Evolutionary conservation across 1,284 basidiomycete species (phyloP).

Genomic region (Ustilago sp.): DNA sequence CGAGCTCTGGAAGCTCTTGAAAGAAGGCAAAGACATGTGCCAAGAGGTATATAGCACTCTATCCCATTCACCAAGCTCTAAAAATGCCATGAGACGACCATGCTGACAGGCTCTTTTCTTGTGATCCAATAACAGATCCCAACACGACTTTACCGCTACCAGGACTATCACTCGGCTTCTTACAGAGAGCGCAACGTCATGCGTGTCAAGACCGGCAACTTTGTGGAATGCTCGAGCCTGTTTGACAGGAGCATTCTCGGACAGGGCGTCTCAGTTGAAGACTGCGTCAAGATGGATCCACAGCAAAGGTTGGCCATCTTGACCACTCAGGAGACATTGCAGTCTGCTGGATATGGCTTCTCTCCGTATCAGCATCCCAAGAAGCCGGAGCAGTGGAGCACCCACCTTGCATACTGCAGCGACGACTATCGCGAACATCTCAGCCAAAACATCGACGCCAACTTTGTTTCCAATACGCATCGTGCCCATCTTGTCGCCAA

Average conservation of each 20-base stretch:
- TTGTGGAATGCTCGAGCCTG: constrained; percentile 25
- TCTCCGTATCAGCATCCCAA: constrained; percentile 22
- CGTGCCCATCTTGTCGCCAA: constrained; percentile 43
- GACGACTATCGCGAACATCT: constrained; percentile 55
- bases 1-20: constrained; percentile 45
- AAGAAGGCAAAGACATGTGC: constrained; percentile 44
- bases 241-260: constrained; percentile 43
- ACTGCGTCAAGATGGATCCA: constrained; percentile 44
- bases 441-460: constrained; percentile 37
- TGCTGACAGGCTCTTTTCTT: background rate
- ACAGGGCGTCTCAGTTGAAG: constrained; percentile 10
- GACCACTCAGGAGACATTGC: constrained; percentile 37
- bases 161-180: constrained; percentile 48
- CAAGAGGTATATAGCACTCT: constrained; percentile 26
- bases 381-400: constrained; percentile 39
- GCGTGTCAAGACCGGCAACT: constrained; percentile 49
- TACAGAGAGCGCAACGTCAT: constrained; percentile 56
- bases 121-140: constrained; percentile 28
- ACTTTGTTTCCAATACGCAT: constrained; percentile 39
- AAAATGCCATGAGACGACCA: background rate
- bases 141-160: constrained; percentile 35
- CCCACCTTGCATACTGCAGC: constrained; percentile 47
- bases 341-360: constrained; percentile 44
- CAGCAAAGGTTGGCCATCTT: constrained; percentile 50
- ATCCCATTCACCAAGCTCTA: too few species aligned